A percentile compares a stretch with the other conserved stretches of the same genome.
Evolutionary conservation across 176 grass and related monocot genomes (phyloP).

Genomic region (Rhynchospora pubera): DNA sequence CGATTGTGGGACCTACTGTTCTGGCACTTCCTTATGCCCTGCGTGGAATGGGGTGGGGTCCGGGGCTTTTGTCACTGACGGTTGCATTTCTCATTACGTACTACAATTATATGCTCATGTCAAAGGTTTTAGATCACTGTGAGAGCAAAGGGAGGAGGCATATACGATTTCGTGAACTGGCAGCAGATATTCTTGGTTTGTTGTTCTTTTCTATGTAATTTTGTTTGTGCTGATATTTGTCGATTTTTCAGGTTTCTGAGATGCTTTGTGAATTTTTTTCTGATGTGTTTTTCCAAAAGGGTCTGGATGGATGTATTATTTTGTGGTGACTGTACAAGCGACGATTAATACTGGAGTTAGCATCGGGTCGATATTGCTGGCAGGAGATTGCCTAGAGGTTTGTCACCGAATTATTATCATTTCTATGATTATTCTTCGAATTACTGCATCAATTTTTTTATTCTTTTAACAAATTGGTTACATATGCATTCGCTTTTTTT

Average conservation of each 20-base stretch:
- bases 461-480: neutral
- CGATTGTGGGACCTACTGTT: conserved; percentile 88
- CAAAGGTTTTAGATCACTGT: conserved; percentile 90
- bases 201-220: neutral
- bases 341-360: conserved; percentile 77
- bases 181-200: conserved; percentile 74
- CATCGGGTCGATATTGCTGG: conserved; percentile 81
- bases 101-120: conserved; percentile 88
- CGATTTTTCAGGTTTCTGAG: neutral
- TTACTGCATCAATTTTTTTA: neutral
- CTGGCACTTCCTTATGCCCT: conserved; percentile 89
- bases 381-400: conserved; percentile 77
- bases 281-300: conserved; percentile 25
- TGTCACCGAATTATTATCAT: neutral
- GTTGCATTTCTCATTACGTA: conserved; percentile 57
- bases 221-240: neutral
- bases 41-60: conserved; percentile 69
- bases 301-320: conserved; percentile 80
- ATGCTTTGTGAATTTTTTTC: neutral
- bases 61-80: conserved; percentile 49
- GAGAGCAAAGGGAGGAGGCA: conserved; percentile 68
- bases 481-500: neutral
- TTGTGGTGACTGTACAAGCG: conserved; percentile 69
- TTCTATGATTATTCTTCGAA: neutral
- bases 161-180: conserved; percentile 95